A percentile compares a stretch with the other conserved stretches of the same genome.
Evolutionary conservation across 768 basidiomycete genomes (phyloP).

Genomic region (Clitopilus hobsonii): DNA sequence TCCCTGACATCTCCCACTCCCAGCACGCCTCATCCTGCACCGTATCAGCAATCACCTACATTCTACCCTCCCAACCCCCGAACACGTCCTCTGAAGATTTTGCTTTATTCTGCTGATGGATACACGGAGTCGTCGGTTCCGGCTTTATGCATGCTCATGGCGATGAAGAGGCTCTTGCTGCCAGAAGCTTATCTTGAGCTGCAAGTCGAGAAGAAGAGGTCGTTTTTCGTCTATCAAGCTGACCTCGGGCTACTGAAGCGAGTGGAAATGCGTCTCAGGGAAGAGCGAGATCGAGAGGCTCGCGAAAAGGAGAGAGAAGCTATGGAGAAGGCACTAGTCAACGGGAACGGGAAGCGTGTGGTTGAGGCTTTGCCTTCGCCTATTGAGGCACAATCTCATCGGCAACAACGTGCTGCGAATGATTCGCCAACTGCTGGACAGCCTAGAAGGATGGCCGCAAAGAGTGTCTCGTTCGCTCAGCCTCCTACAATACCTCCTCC

Average conservation of each 20-base stretch:
- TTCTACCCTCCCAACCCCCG: conserved; percentile 23
- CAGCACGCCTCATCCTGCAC: conserved; percentile 11
- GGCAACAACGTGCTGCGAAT: background rate
- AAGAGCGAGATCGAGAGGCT: conserved; percentile 37
- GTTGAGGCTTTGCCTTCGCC: conserved; percentile 8
- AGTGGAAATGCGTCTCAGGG: conserved; percentile 52
- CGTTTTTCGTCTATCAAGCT: conserved; percentile 87
- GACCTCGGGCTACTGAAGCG: conserved; percentile 72
- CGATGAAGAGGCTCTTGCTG: conserved; percentile 54
- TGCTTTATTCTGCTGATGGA: conserved; percentile 81
- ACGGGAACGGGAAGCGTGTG: conserved; percentile 23
- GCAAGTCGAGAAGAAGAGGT: conserved; percentile 73
- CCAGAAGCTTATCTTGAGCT: conserved; percentile 93
- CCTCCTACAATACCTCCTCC: conserved; percentile 8
- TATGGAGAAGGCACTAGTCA: conserved; percentile 13
- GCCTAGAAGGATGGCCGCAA: conserved; percentile 31
- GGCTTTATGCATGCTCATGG: conserved; percentile 86
- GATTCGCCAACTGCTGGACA: conserved; percentile 20
- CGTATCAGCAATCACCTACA: conserved; percentile 2
- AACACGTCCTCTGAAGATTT: conserved; percentile 64
- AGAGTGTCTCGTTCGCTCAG: conserved; percentile 45
- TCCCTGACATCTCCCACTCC: conserved; percentile 15
- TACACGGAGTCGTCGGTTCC: conserved; percentile 92
- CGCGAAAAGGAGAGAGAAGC: conserved; percentile 22
- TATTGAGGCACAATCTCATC: conserved; percentile 7